A percentile compares a stretch with the other conserved stretches of the same genome.
phyloP scores from a whole-genome alignment of 176 grass and related monocot species.

The Puccinellia tenuiflora region DNA sequence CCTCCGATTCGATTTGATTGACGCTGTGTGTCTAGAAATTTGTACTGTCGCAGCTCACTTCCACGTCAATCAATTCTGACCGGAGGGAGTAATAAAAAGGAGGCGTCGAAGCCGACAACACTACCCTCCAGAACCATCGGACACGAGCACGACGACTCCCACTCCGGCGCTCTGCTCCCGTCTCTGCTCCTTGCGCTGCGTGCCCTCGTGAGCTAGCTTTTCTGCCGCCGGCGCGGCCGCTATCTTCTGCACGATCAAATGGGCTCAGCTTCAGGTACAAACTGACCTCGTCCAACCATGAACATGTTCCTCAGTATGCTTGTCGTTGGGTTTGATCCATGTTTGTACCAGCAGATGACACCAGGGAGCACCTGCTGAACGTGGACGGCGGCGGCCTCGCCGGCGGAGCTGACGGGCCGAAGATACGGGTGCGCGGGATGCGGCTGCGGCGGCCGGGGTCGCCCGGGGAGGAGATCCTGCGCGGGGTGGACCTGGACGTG shows the following conservation, averaged over 20 bases:
- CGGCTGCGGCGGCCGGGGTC: conserved; percentile 48
- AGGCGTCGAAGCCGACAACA: too few species aligned
- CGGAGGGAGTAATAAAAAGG: too few species aligned
- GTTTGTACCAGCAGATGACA: conserved; percentile 26
- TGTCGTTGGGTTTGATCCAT: background rate
- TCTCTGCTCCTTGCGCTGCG: background rate
- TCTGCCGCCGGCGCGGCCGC: background rate
- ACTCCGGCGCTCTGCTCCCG: background rate
- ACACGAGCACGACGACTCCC: background rate
- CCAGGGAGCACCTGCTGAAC: conserved; percentile 61
- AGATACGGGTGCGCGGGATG: conserved; percentile 62
- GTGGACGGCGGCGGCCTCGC: conserved; percentile 11
- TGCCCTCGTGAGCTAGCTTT: background rate
- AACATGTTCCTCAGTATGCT: too few species aligned
- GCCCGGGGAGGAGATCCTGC: conserved; percentile 60
- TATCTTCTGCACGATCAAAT: background rate
- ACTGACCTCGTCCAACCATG: background rate
- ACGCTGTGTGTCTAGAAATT: too few species aligned
- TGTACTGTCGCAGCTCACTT: too few species aligned
- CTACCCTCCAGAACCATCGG: background rate
- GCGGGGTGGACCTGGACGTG: conserved; percentile 59
- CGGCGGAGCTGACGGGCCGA: background rate
- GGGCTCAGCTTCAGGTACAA: conserved; percentile 43
- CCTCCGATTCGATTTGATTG: too few species aligned
- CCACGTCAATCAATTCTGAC: too few species aligned